These are phyloP conservation scores for Curvularia sp. DNA, from an alignment of 2,329 filamentous ascomycete genomes.

Conservation along the genomic window DNA sequence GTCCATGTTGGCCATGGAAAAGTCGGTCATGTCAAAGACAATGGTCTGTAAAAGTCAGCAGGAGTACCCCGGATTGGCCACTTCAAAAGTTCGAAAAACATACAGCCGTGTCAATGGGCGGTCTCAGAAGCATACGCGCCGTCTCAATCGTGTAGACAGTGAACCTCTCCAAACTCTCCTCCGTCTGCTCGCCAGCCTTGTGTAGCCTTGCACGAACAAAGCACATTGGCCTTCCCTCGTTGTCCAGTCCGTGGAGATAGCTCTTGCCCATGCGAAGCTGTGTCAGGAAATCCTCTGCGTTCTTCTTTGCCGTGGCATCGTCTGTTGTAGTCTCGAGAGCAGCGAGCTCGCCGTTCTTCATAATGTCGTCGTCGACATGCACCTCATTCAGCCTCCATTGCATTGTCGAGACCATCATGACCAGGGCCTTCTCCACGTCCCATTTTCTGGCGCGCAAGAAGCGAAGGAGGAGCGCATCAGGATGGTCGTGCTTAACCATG, in stretches of 20 bases:
- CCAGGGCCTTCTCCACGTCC: slow-evolving; percentile 89
- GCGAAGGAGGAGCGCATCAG: slow-evolving; percentile 72
- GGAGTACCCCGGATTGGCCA: not conserved
- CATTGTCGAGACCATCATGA: slow-evolving; percentile 95
- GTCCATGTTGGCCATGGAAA: slow-evolving; percentile 97
- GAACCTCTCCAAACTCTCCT: slow-evolving; percentile 82
- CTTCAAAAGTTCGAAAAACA: slow-evolving; percentile 49
- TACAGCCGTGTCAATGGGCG: slow-evolving; percentile 90
- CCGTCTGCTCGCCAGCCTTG: slow-evolving; percentile 79
- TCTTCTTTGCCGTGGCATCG: slow-evolving; percentile 69
- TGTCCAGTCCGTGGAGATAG: slow-evolving; percentile 87
- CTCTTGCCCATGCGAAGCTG: slow-evolving; percentile 92
- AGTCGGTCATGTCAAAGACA: slow-evolving; percentile 94
- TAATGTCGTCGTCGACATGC: slow-evolving; percentile 88
- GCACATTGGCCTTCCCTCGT: slow-evolving; percentile 83
- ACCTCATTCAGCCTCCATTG: slow-evolving; percentile 86
- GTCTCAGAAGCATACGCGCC: slow-evolving; percentile 78
- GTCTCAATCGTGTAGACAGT: slow-evolving; percentile 96
- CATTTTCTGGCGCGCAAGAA: slow-evolving; percentile 66
- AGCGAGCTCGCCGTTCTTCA: slow-evolving; percentile 51
- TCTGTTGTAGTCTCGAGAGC: slow-evolving; percentile 68
- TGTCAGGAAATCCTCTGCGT: slow-evolving; percentile 76
- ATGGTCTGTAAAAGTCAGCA: slow-evolving; percentile 68
- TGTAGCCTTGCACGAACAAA: slow-evolving; percentile 84
- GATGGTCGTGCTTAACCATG: slow-evolving; percentile 95